Base-by-base conservation (phyloP, 768 basidiomycete genomes). In the Ramaria sp. region DNA sequence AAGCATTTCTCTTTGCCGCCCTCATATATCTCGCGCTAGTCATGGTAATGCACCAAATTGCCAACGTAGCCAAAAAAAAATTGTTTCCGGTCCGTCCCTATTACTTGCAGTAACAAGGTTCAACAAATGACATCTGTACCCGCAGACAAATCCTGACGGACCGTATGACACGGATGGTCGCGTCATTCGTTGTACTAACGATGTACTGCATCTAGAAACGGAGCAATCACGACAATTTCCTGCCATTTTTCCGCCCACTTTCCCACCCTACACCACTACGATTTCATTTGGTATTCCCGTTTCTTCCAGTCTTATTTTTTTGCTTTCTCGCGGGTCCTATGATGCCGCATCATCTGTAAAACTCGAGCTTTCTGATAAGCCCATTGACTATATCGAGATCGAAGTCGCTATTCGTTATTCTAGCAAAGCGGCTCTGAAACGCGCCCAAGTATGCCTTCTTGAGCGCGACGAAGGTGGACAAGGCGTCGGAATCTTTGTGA, bases 401-500 rank as follows among this genome's bases (percentile, higher is more conserved):
- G 63, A 64, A 39, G 61, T 76, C 13, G 61, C 60, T 1, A 67
- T 66, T 27, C 59, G 67, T n/a, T 74, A 71, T 48, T 43, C 65
- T 33, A 42, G 52, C 30, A 42, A 56, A 4, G 53, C 47, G 9
- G 64, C 10, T 43, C 62, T 70, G 33, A 60, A 65, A 20, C 61
- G 47, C 7, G 64, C 64, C 19, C 59, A 62, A 30, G 66, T 73
- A 37, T 73, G 72, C 47, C 63, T 43, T 45, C 58, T 69, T 51
- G 63, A 67, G 51, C 66, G 63, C 43, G 56, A 54, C 12, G 65
- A 63, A 22, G 60, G 65, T 9, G 59, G 65, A 24, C 31, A 67
- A 38, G 70, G 71, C 7, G 61, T 68, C 38, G 73, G 71, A 9
- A 67, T 75, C 54, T 66, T 72, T 42, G 75, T 72, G 55, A 39